Evolutionary conservation across 345 rosid genomes (phyloP).

Genomic region (Dimocarpus longan): DNA sequence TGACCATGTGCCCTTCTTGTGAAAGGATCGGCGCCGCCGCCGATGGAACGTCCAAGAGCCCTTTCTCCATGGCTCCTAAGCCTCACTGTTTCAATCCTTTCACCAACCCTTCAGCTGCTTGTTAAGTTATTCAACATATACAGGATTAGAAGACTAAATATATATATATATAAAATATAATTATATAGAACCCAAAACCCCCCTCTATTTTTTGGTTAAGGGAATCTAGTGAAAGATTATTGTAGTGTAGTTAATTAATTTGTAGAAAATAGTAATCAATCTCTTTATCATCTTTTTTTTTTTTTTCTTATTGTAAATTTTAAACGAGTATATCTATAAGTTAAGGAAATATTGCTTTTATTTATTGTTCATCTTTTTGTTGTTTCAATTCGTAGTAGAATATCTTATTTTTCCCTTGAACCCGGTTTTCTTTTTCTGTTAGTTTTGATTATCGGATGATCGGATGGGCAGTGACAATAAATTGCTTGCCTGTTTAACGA

Average conservation of each 20-base stretch:
- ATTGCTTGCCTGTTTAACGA: slow-evolving; percentile 9
- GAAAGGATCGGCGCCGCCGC: slow-evolving; percentile 62
- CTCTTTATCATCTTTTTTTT: slow-evolving; percentile 18
- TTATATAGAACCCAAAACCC: slow-evolving; percentile 38
- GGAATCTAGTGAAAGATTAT: slow-evolving; percentile 47
- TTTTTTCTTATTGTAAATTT: slow-evolving; percentile 36
- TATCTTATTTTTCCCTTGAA: too few species aligned
- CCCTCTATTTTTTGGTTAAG: slow-evolving; percentile 73
- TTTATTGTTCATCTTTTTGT: slow-evolving; percentile 20
- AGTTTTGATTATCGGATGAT: not conserved
- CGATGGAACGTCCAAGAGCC: slow-evolving; percentile 36
- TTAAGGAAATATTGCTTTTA: slow-evolving; percentile 26
- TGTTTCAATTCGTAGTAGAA: too few species aligned
- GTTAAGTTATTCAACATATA: slow-evolving; percentile 40
- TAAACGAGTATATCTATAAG: slow-evolving; percentile 28
- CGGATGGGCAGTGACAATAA: slow-evolving; percentile 2
- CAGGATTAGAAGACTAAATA: slow-evolving; percentile 8
- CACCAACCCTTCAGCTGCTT: slow-evolving; percentile 82
- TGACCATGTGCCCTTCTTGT: slow-evolving; percentile 78
- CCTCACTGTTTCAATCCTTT: slow-evolving; percentile 71
- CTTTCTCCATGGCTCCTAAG: slow-evolving; percentile 58
- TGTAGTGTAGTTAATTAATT: slow-evolving; percentile 52
- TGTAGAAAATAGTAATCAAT: slow-evolving; percentile 47
- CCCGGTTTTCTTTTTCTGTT: not conserved
- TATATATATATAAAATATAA: slow-evolving; percentile 7